phyloP scores from a whole-genome alignment of 371 early-diverging fungal species.

The Funneliformis caledonium region DNA sequence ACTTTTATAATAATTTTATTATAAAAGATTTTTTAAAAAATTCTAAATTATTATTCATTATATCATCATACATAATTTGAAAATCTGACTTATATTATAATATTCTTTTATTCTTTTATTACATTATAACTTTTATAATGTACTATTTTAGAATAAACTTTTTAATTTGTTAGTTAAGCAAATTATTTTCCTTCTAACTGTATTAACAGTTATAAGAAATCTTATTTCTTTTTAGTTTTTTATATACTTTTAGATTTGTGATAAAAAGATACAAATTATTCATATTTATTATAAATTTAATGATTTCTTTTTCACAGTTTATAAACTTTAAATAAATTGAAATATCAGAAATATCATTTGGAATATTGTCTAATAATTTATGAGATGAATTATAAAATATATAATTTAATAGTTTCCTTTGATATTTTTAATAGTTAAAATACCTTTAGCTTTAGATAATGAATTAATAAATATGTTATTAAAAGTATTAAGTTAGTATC shows the following conservation, averaged over 20 bases:
- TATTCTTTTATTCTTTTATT: not conserved
- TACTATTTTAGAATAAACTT: not conserved
- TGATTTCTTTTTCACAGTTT: constrained; percentile 14
- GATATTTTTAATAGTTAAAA: too few species aligned
- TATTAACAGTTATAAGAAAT: constrained; percentile 2
- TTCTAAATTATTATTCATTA: too few species aligned
- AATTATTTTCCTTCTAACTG: not conserved
- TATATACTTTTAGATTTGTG: not conserved
- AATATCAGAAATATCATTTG: constrained; percentile 4
- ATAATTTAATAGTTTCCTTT: too few species aligned
- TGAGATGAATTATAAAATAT: too few species aligned
- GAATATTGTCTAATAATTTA: not conserved
- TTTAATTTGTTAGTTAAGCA: not conserved
- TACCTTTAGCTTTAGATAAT: too few species aligned
- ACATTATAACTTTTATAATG: not conserved
- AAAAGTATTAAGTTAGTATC: too few species aligned
- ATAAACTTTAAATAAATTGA: constrained; percentile 13
- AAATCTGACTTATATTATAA: not conserved
- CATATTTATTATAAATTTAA: constrained; percentile 9
- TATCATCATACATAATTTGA: too few species aligned
- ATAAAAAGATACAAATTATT: not conserved
- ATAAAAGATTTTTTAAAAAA: too few species aligned
- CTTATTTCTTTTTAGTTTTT: not conserved
- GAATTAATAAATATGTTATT: too few species aligned
- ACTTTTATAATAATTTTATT: too few species aligned